Evolutionary conservation across 768 basidiomycete species (phyloP).

Genomic region (Symmetrospora coprosmae): DNA sequence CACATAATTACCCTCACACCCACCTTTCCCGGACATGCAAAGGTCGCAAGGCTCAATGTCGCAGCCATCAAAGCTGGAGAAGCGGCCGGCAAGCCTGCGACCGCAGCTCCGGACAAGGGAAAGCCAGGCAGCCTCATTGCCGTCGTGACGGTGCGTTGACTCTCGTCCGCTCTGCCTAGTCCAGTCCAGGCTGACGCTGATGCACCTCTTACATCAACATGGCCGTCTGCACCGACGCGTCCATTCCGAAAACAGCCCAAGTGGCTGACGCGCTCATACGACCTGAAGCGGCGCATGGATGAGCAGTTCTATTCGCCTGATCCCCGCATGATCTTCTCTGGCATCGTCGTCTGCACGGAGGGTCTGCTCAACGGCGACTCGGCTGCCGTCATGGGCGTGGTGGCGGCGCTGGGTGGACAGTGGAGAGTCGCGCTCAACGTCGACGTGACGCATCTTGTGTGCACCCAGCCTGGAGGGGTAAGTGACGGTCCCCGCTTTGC

Average conservation of each 20-base stretch:
- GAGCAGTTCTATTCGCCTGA: slow-evolving; percentile 55
- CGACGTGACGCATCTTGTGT: slow-evolving; percentile 78
- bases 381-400: slow-evolving; percentile 58
- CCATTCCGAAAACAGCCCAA: slow-evolving; percentile 18
- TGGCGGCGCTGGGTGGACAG: slow-evolving; percentile 65
- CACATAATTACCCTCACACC: slow-evolving; percentile 50
- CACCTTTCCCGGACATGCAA: slow-evolving; percentile 47
- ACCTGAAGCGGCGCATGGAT: slow-evolving; percentile 49
- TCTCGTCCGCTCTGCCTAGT: background rate
- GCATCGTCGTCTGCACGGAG: slow-evolving; percentile 44
- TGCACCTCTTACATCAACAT: background rate
- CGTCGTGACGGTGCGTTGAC: background rate
- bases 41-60: slow-evolving; percentile 36
- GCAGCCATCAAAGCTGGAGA: slow-evolving; percentile 40
- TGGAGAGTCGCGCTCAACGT: slow-evolving; percentile 61
- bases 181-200: too few relatives aligned
- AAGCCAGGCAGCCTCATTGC: background rate
- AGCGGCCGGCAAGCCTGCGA: background rate
- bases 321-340: slow-evolving; percentile 66
- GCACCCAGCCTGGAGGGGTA: slow-evolving; percentile 39
- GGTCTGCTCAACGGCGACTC: slow-evolving; percentile 53
- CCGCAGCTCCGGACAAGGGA: background rate
- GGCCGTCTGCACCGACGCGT: too few relatives aligned
- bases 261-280: slow-evolving; percentile 58
- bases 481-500: background rate